phyloP scores from a whole-genome alignment of 441 rosid species.

The Dalechampia spathulata region DNA sequence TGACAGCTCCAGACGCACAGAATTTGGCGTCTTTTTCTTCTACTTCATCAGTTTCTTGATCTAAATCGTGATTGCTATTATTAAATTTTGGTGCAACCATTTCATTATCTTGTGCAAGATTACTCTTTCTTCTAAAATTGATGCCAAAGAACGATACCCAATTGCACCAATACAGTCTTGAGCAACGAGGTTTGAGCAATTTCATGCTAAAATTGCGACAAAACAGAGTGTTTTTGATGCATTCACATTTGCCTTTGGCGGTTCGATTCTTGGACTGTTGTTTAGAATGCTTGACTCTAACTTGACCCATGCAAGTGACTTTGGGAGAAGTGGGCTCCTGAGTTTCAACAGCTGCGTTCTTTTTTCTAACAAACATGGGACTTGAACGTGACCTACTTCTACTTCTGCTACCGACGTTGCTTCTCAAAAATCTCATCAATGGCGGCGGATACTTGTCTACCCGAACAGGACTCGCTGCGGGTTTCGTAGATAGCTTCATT shows the following conservation, averaged over 20 bases:
- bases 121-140: slow-evolving; percentile 21
- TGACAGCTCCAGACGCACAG: slow-evolving; percentile 22
- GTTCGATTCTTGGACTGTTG: slow-evolving; percentile 21
- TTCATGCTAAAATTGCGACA: slow-evolving; percentile 12
- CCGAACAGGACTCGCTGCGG: too few species aligned
- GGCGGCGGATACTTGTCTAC: too few species aligned
- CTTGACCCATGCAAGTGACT: slow-evolving; percentile 98
- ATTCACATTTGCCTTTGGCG: slow-evolving; percentile 38
- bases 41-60: slow-evolving; percentile 11
- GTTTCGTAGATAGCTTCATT: too few species aligned
- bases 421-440: too few species aligned
- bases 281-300: slow-evolving; percentile 58
- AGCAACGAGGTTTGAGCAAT: slow-evolving; percentile 21
- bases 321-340: slow-evolving; percentile 91
- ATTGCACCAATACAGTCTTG: slow-evolving; percentile 35
- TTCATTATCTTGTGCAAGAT: slow-evolving; percentile 28
- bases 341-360: too few species aligned
- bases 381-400: slow-evolving; percentile 29
- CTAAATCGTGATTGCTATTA: slow-evolving; percentile 21
- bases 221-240: slow-evolving; percentile 40
- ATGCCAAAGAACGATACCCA: slow-evolving; percentile 28
- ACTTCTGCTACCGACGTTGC: neutral
- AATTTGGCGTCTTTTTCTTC: slow-evolving; percentile 18
- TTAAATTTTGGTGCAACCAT: slow-evolving; percentile 27
- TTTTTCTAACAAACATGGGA: too few species aligned